Evolutionary conservation across 1,284 basidiomycete species (phyloP).

Genomic region (Apiotrichum porosum): DNA sequence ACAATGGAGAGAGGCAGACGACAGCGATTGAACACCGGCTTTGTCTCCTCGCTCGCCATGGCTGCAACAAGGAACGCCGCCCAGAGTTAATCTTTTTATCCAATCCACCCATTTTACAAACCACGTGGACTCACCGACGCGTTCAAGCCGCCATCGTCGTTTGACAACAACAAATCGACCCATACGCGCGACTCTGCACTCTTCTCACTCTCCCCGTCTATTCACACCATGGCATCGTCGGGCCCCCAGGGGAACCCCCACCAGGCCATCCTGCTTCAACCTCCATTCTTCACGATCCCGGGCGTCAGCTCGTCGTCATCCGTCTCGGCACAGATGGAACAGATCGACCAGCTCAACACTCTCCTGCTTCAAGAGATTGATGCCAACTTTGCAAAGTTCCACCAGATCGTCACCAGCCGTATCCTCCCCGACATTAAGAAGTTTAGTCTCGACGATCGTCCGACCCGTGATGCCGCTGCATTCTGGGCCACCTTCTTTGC

Average conservation of each 20-base stretch:
- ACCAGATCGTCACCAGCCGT: constrained; percentile 74
- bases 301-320: constrained; percentile 71
- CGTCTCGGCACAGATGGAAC: constrained; percentile 70
- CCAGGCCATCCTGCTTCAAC: constrained; percentile 25
- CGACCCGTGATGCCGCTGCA: constrained; percentile 83
- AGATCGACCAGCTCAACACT: constrained; percentile 92
- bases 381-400: constrained; percentile 84
- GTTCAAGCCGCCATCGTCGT: no score
- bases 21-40: no score
- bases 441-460: constrained; percentile 78
- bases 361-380: constrained; percentile 76
- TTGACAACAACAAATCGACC: constrained; percentile 1
- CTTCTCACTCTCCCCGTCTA: not conserved
- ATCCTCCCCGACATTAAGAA: constrained; percentile 82
- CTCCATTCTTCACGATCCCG: constrained; percentile 54
- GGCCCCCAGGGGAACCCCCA: not conserved
- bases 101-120: not conserved
- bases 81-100: no score
- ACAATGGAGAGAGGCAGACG: no score
- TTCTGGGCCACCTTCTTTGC: constrained; percentile 98
- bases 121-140: no score
- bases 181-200: not conserved
- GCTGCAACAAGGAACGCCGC: no score
- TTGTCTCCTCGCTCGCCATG: no score
- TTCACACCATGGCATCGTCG: constrained; percentile 3